Evolutionary conservation across 1,139 yeast genomes (phyloP).

Genomic region (Oligophagozyma castellii): DNA sequence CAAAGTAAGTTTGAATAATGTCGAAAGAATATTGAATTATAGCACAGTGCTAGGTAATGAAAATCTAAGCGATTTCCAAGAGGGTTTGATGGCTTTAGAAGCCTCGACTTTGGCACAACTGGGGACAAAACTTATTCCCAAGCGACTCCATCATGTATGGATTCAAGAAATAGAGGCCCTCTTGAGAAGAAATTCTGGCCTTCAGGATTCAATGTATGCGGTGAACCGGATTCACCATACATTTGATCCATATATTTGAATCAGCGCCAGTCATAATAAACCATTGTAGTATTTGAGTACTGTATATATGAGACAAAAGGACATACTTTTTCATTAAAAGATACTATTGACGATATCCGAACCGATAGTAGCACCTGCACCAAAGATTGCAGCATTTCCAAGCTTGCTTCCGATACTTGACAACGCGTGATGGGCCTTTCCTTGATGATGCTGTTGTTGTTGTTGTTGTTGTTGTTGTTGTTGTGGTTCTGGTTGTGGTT

Average conservation of each 20-base stretch:
- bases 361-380: slow-evolving; percentile 96
- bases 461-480: slow-evolving; percentile 8
- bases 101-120: slow-evolving; percentile 37
- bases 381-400: slow-evolving; percentile 90
- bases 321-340: slow-evolving; percentile 33
- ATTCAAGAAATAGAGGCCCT: slow-evolving; percentile 42
- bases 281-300: too few relatives aligned
- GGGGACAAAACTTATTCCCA: slow-evolving; percentile 37
- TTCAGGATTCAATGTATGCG: slow-evolving; percentile 30
- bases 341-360: slow-evolving; percentile 76
- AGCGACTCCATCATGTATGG: slow-evolving; percentile 36
- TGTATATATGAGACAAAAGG: too few relatives aligned
- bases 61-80: slow-evolving; percentile 11
- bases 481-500: slow-evolving; percentile 8
- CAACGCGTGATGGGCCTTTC: slow-evolving; percentile 2
- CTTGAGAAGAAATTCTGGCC: slow-evolving; percentile 21
- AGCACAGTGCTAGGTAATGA: too few relatives aligned
- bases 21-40: slow-evolving; percentile 38
- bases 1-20: slow-evolving; percentile 38
- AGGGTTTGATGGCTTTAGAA: slow-evolving; percentile 45
- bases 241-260: too few relatives aligned
- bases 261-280: too few relatives aligned
- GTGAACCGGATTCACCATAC: slow-evolving; percentile 39
- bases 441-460: slow-evolving; percentile 6
- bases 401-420: slow-evolving; percentile 55